Evolutionary conservation across 1,139 yeast species (phyloP).

Genomic region (Pichia sp.): DNA sequence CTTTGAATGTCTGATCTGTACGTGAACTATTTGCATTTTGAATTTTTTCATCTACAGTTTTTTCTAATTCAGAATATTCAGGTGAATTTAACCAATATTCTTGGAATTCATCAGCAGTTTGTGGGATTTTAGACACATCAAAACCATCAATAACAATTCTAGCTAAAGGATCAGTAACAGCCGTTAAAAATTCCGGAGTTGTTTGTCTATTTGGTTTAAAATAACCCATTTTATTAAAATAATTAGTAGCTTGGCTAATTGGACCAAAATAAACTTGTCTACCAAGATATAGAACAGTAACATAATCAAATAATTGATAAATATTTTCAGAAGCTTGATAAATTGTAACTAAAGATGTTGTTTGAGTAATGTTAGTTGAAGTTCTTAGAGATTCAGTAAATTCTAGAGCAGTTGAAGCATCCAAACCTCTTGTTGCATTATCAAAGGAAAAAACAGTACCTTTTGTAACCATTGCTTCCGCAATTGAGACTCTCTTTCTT

Average conservation of each 20-base stretch:
- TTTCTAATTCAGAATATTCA: conserved; percentile 29
- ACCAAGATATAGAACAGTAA: conserved; percentile 67
- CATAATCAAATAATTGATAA: conserved; percentile 70
- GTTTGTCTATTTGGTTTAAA: conserved; percentile 71
- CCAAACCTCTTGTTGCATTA: conserved; percentile 70
- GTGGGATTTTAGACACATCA: conserved; percentile 25
- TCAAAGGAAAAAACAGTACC: conserved; percentile 65
- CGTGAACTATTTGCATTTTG: neutral
- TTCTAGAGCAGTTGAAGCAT: conserved; percentile 72
- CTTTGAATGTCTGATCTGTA: neutral
- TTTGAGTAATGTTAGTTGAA: conserved; percentile 50
- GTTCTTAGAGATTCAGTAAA: conserved; percentile 63
- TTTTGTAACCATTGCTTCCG: conserved; percentile 56
- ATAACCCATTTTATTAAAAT: conserved; percentile 61
- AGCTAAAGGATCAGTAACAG: conserved; percentile 60
- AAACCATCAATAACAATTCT: conserved; percentile 41
- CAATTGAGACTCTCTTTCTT: conserved; percentile 73
- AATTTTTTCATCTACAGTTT: conserved; percentile 26
- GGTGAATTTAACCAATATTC: conserved; percentile 40
- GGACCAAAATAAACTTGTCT: conserved; percentile 72
- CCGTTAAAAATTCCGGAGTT: conserved; percentile 75
- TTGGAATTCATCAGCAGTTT: conserved; percentile 41
- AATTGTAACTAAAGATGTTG: conserved; percentile 67
- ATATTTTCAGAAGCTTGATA: conserved; percentile 81
- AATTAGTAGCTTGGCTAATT: conserved; percentile 50